Percentiles rank a stretch among this genome's conserved stretches.
These are phyloP conservation scores for Penicillium sp. DNA, from an alignment of 2,329 filamentous ascomycete genomes.

Conservation along the genomic window DNA sequence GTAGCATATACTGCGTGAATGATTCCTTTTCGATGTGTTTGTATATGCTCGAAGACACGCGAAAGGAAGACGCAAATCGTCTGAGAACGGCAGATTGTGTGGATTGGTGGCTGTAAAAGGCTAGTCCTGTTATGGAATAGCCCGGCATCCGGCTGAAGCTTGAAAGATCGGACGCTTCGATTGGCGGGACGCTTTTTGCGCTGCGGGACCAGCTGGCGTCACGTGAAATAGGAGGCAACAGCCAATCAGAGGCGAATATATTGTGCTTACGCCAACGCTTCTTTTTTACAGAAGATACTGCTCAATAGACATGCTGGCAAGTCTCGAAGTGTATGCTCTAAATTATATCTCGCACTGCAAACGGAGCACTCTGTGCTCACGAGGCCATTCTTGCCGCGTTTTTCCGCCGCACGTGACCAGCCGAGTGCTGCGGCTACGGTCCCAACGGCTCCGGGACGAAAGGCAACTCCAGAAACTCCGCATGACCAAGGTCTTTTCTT, in stretches of 20 bases:
- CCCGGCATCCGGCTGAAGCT: neutral
- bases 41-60: too few species aligned
- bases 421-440: neutral
- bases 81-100: neutral
- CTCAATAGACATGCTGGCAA: neutral
- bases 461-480: neutral
- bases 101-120: neutral
- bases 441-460: neutral
- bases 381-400: constrained; percentile 8
- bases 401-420: constrained; percentile 1
- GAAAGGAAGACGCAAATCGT: too few species aligned
- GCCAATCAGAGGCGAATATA: neutral
- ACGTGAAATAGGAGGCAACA: neutral
- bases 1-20: neutral
- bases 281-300: neutral
- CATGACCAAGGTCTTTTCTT: neutral
- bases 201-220: neutral
- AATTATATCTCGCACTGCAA: neutral
- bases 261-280: too few species aligned
- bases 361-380: neutral
- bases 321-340: neutral
- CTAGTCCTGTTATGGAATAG: neutral
- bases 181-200: neutral
- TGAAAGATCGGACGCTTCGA: neutral
- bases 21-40: neutral